Evolutionary conservation across 192 early-diverging fungal genomes (phyloP).

Genomic region (Rhizophagus prolifer): DNA sequence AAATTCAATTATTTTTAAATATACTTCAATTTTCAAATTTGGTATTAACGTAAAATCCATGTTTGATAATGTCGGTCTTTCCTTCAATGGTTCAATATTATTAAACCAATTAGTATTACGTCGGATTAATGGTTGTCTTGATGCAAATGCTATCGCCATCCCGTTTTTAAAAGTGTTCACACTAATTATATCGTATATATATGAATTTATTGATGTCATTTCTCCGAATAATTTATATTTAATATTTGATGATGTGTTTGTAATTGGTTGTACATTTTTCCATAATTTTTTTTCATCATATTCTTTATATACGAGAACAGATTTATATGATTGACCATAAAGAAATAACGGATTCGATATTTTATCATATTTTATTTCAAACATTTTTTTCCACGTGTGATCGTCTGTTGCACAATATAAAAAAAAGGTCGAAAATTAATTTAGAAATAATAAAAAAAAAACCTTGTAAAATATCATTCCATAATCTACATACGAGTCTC

Average conservation of each 20-base stretch:
- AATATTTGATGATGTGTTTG: neutral
- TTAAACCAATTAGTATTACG: too few species aligned
- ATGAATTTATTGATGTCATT: neutral
- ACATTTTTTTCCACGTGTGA: neutral
- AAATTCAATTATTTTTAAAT: neutral
- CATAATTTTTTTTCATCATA: neutral
- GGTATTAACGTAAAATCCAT: neutral
- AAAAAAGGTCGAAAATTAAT: neutral
- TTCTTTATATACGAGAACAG: neutral
- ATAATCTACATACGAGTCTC: neutral
- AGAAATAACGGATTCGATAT: neutral
- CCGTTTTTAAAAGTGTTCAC: neutral
- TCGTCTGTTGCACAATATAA: neutral
- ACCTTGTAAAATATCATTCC: slow-evolving; percentile 2
- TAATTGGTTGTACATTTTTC: neutral
- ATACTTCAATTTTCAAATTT: neutral
- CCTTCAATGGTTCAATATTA: neutral
- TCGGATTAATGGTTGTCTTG: neutral
- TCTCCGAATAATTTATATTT: neutral
- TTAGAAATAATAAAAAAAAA: neutral
- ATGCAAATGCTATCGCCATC: neutral
- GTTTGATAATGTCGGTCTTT: neutral
- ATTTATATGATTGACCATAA: neutral
- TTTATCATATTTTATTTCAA: neutral
- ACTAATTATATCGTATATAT: neutral